phyloP scores from a whole-genome alignment of 768 basidiomycete genomes.

The Cubamyces lactineus region DNA sequence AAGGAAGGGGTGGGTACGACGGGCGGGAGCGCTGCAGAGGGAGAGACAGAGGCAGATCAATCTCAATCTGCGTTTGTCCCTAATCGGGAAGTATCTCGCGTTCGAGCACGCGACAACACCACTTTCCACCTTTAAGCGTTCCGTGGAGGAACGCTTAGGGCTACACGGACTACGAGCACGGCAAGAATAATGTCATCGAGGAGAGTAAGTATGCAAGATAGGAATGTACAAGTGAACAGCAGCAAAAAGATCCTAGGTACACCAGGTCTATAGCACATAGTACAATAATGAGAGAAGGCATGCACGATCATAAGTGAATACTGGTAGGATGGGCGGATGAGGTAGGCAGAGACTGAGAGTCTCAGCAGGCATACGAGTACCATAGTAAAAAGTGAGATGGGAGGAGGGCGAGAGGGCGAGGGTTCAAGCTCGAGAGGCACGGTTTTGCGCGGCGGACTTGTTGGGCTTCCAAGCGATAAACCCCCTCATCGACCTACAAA shows the following conservation, averaged over 20 bases:
- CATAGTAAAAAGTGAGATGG: too few relatives aligned
- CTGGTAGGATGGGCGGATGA: too few relatives aligned
- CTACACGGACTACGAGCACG: not conserved
- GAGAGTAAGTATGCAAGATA: not conserved
- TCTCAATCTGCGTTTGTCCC: constrained; percentile 23
- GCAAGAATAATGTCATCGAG: not conserved
- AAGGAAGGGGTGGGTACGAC: constrained; percentile 3
- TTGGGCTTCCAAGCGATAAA: constrained; percentile 54
- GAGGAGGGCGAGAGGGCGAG: too few relatives aligned
- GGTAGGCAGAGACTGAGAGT: too few relatives aligned
- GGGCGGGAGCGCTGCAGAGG: not conserved
- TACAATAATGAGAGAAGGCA: not conserved
- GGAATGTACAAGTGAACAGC: not conserved
- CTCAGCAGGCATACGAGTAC: too few relatives aligned
- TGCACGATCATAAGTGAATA: too few relatives aligned
- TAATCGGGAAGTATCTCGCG: constrained; percentile 23
- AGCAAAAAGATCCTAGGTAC: not conserved
- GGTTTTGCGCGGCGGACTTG: too few relatives aligned
- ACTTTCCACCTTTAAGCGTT: not conserved
- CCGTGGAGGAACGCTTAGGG: not conserved
- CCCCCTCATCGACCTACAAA: constrained; percentile 45
- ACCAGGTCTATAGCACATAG: not conserved
- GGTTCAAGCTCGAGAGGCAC: too few relatives aligned
- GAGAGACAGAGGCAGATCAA: constrained; percentile 17
- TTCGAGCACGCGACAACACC: constrained; percentile 17